These are phyloP conservation scores for Claviceps lovelessii DNA, from an alignment of 2,329 filamentous ascomycete genomes.

Conservation along the genomic window DNA sequence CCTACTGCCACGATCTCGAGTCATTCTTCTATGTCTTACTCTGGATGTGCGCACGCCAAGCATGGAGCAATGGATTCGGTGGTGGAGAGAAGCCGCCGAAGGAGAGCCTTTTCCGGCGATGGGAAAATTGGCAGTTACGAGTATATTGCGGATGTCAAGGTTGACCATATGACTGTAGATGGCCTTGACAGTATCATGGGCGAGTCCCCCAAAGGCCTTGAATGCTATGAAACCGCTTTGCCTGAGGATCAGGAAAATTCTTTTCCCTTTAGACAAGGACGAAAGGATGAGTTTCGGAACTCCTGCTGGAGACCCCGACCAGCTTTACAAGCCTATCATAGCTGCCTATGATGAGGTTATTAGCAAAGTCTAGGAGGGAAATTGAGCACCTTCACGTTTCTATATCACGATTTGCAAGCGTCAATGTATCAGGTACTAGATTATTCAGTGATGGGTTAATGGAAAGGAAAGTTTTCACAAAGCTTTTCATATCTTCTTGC, in stretches of 20 bases:
- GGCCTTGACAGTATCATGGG: conserved; percentile 4
- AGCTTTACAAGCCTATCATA: conserved; percentile 7
- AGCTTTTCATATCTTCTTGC: too few species aligned
- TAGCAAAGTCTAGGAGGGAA: background rate
- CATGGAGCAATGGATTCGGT: conserved; percentile 3
- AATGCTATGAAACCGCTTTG: conserved; percentile 9
- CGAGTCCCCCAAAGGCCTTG: conserved; percentile 8
- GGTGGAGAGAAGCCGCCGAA: background rate
- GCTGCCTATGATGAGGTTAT: conserved; percentile 6
- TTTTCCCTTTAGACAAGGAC: conserved; percentile 4
- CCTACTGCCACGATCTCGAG: conserved; percentile 7
- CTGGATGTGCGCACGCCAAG: conserved; percentile 8
- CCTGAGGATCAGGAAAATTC: conserved; percentile 5
- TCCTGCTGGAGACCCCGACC: conserved; percentile 5
- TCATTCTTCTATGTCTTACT: conserved; percentile 8
- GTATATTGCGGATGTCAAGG: conserved; percentile 3
- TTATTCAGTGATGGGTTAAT: too few species aligned
- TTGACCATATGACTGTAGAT: conserved; percentile 4
- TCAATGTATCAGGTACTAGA: too few species aligned
- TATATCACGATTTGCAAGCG: too few species aligned
- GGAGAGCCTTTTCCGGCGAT: conserved; percentile 2
- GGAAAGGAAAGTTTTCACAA: too few species aligned
- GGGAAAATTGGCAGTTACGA: conserved; percentile 6
- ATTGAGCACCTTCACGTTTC: too few species aligned
- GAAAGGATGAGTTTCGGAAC: conserved; percentile 4